Conservation (phyloP, 495 filamentous ascomycete species). For the Xylaria sp. region DNA sequence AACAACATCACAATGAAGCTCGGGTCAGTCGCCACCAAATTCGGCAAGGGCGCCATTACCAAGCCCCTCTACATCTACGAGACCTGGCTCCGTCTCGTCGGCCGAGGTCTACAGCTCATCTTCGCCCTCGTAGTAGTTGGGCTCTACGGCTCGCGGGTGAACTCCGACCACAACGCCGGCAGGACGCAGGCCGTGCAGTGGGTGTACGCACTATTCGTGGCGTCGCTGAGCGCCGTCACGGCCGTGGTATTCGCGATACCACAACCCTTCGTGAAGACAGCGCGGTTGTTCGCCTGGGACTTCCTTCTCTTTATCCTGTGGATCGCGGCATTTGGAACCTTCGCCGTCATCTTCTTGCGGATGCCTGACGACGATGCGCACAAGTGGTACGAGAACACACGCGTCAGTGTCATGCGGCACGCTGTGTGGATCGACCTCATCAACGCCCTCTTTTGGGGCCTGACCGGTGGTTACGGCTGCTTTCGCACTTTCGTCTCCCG, state of each 20-base stretch:
- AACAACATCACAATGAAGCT: slow-evolving; percentile 33
- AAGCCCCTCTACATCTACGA: slow-evolving; percentile 44
- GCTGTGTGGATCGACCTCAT: slow-evolving; percentile 76
- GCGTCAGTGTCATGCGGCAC: slow-evolving; percentile 67
- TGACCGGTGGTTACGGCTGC: slow-evolving; percentile 50
- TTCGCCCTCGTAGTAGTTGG: slow-evolving; percentile 43
- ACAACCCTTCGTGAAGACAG: slow-evolving; percentile 39
- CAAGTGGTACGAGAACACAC: slow-evolving; percentile 43
- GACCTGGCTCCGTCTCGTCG: slow-evolving; percentile 41
- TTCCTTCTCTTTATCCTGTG: slow-evolving; percentile 59
- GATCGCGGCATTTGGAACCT: slow-evolving; percentile 71
- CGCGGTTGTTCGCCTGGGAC: slow-evolving; percentile 45
- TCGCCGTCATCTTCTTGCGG: slow-evolving; percentile 72
- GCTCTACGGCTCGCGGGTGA: slow-evolving; percentile 44
- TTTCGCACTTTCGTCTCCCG: slow-evolving; percentile 41
- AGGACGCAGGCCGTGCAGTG: slow-evolving; percentile 38
- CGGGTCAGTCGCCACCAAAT: slow-evolving; percentile 34
- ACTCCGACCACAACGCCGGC: slow-evolving; percentile 33
- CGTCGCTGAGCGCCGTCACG: slow-evolving; percentile 40
- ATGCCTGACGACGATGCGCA: slow-evolving; percentile 53
- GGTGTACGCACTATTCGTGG: slow-evolving; percentile 44
- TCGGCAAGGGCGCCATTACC: slow-evolving; percentile 42
- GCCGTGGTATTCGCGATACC: slow-evolving; percentile 42
- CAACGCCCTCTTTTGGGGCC: slow-evolving; percentile 68
- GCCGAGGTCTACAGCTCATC: slow-evolving; percentile 43